Base-by-base conservation (phyloP, 331 rosid species). In the Acacia concinna region DNA sequence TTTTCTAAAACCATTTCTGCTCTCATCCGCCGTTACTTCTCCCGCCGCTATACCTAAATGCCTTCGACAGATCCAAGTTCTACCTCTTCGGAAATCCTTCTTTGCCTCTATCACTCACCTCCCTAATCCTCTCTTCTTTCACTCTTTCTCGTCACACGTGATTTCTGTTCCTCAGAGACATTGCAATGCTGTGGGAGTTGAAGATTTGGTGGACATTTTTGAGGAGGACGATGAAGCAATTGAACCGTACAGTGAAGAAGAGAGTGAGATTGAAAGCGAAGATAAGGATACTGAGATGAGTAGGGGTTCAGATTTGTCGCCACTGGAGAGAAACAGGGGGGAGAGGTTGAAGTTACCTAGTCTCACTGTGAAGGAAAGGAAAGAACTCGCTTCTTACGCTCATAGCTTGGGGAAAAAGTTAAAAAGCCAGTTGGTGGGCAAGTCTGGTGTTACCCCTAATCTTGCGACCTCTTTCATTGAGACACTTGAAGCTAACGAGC, bases 401-500 rank as follows among this genome's bases (percentile, higher is more conserved):
- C 87, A 87, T 64, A 87, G 99, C 79, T 86, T 95, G 89, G 99
- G 99, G 82, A 88, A 87, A 81, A 95, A 93, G 87, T 91, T 95
- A 18, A 95, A 92, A 81, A 82, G 87, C 21, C 97, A 95, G 77
- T 81, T 89, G 88, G 97, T 95, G 73, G 99, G 98, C 0, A 95
- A 93, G 69, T 87, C 93, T 57, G 99, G 99, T 63, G 91, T 95
- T 40, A 95, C 97, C 0, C 57, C 90, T 34, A 90, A 77, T 78
- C 74, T 95, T 56, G 97, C 93, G 3, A 68, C 93, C 5, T 86
- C 97, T 56, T 95, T 95, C 88, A 34, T 87, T 6, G 94, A 95
- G 85, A 95, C 84, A 27, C 99, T 95, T 30, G 99, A 95, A 83
- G 79, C 98, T 27, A 95, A 93, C 32, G 99, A 95, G 85, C 96